These are phyloP conservation scores for Holtermannia corniformis DNA, from an alignment of 768 basidiomycete genomes.

Conservation along the genomic window DNA sequence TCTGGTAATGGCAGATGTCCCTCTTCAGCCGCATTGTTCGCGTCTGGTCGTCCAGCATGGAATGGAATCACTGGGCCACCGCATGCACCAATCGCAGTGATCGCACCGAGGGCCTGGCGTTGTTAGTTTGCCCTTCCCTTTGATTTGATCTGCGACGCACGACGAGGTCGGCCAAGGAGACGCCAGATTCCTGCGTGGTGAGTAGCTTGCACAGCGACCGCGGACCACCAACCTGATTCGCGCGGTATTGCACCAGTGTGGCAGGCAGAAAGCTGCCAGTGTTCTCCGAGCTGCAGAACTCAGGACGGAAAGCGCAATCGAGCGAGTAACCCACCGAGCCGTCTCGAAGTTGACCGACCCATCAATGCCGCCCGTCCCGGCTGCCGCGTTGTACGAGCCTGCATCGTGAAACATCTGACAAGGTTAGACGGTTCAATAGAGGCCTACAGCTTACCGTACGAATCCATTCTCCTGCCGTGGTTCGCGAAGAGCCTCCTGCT, in stretches of 20 bases:
- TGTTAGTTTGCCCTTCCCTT: too few species aligned
- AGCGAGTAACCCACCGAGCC: background rate
- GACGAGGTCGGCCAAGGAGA: constrained; percentile 2
- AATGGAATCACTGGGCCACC: constrained; percentile 8
- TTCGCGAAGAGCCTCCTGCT: background rate
- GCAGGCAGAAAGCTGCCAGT: background rate
- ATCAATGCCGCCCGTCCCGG: constrained; percentile 5
- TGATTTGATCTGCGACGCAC: background rate
- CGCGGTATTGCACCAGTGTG: background rate
- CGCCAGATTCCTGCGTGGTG: background rate
- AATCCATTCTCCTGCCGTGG: constrained; percentile 7
- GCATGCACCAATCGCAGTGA: constrained; percentile 7
- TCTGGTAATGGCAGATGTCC: constrained; percentile 4
- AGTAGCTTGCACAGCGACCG: too few species aligned
- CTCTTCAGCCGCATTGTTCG: background rate
- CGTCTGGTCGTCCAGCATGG: constrained; percentile 6
- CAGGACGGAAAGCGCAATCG: background rate
- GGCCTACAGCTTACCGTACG: background rate
- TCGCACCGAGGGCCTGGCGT: constrained; percentile 1
- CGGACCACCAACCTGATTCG: too few species aligned
- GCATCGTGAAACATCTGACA: constrained; percentile 8
- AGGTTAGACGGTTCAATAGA: background rate
- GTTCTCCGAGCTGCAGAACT: background rate
- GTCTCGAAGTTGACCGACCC: constrained; percentile 6
- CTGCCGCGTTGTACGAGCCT: constrained; percentile 3